Evolutionary conservation across 495 filamentous ascomycete genomes (phyloP).

Genomic region (Friedmanniomyces endolithicus): DNA sequence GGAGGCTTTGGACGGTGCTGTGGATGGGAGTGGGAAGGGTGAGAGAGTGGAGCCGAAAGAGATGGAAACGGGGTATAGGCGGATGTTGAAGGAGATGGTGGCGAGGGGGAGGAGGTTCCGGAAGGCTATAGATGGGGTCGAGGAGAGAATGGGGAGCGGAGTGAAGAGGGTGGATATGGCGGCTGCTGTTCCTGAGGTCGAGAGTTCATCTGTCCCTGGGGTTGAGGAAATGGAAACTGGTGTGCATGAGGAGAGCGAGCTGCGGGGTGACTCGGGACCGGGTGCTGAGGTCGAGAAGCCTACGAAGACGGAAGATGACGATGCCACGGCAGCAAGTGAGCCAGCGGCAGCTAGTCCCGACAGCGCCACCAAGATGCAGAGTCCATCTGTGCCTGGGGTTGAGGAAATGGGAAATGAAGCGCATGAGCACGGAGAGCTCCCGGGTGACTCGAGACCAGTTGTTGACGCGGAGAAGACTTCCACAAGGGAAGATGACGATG

Average conservation of each 20-base stretch:
- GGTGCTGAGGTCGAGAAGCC: not conserved
- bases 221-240: not conserved
- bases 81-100: constrained; percentile 26
- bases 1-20: constrained; percentile 1
- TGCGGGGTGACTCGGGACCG: not conserved
- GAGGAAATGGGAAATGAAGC: not conserved
- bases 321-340: not conserved
- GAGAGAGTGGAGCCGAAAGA: constrained; percentile 29
- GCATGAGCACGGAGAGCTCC: not conserved
- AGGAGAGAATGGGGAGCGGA: not conserved
- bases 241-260: not conserved
- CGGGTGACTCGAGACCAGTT: not conserved
- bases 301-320: not conserved
- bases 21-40: constrained; percentile 22
- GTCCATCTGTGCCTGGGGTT: too few species aligned
- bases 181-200: not conserved
- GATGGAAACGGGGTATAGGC: constrained; percentile 28
- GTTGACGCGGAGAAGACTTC: not conserved
- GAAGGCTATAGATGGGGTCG: constrained; percentile 8
- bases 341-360: not conserved
- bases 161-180: not conserved
- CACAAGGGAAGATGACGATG: not conserved
- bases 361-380: not conserved
- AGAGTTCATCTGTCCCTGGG: too few species aligned
- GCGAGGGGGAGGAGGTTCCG: constrained; percentile 15